Evolutionary conservation across 2,329 filamentous ascomycete species (phyloP), one percentile per base, ranked within the genome.

Genomic region (Cadophora sp.): DNA sequence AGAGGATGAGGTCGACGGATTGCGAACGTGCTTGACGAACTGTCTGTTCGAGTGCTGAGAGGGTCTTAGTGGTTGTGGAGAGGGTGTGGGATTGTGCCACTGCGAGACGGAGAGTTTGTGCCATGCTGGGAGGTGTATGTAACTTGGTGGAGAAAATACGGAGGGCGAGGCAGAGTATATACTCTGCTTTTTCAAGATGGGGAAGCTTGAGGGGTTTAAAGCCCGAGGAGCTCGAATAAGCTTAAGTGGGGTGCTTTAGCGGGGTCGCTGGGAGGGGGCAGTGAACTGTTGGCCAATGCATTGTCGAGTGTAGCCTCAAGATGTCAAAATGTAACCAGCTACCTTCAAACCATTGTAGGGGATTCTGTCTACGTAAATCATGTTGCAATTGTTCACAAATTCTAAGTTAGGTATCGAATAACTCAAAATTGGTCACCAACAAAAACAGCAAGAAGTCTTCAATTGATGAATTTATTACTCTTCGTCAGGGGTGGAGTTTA

Each of bases 1-100:
- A 94, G 63, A 97, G 88, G 31, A 97, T 84, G 61, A 97, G 84
- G 78, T 96, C 84, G 48, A 87, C 81, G 3, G 76, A 73, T 66
- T 81, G 76, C 0, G 78, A 74, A 3, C 89, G 86, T n/a, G 94
- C 94, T 43, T 84, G 81, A 27, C 81, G 81, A 40, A 91, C 89
- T 16, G 91, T 88, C 12, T 79, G 73, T 75, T 89, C 84, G 62
- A 97, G 86, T 43, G 90, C 86, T 7, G 80, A 76, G 65, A 97
- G 86, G 0, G 93, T 97, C 14, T 59, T 53, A 34, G 72, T 11
- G 43, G 83, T 85, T 19, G 84, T 85, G 62, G 82, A 71, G 66
- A 82, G 81, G 2, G 86, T 84, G 37, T 76, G 67, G 34, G 80
- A 80, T 24, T 88, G 87, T 0, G 87, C 87, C 62, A 85, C 83